Conservation (phyloP, 2,329 filamentous ascomycete genomes). For the Cadophora sp. region DNA sequence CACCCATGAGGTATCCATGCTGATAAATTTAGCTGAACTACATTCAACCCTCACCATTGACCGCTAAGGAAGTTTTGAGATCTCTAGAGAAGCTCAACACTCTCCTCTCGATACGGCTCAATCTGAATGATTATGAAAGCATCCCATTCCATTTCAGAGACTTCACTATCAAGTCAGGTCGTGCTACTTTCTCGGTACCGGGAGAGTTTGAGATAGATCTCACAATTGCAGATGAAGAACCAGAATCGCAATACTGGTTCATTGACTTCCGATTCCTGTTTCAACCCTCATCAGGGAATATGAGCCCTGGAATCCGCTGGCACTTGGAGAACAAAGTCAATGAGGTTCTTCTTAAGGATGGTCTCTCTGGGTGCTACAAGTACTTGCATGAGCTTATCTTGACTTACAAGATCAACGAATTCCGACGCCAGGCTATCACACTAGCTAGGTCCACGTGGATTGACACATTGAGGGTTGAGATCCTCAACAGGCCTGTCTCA, state of each 20-base stretch:
- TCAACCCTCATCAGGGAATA: slow-evolving; percentile 65
- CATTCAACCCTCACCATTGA: slow-evolving; percentile 74
- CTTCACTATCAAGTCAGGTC: slow-evolving; percentile 82
- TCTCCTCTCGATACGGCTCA: slow-evolving; percentile 81
- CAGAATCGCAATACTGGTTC: slow-evolving; percentile 87
- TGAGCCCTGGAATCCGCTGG: slow-evolving; percentile 68
- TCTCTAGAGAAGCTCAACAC: slow-evolving; percentile 85
- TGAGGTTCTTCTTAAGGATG: slow-evolving; percentile 69
- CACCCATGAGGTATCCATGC: slow-evolving; percentile 7
- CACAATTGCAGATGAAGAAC: slow-evolving; percentile 86
- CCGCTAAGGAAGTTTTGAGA: slow-evolving; percentile 73
- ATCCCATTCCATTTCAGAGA: slow-evolving; percentile 77
- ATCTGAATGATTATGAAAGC: slow-evolving; percentile 79
- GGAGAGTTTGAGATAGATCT: slow-evolving; percentile 93
- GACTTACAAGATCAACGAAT: slow-evolving; percentile 87
- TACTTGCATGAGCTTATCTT: slow-evolving; percentile 87
- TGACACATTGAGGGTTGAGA: slow-evolving; percentile 77
- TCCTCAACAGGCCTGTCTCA: slow-evolving; percentile 80
- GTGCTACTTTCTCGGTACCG: slow-evolving; percentile 84
- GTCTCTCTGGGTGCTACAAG: slow-evolving; percentile 81
- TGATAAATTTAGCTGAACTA: slow-evolving; percentile 68
- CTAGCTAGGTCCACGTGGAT: slow-evolving; percentile 78
- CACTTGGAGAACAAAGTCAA: slow-evolving; percentile 78
- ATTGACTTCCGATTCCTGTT: slow-evolving; percentile 91
- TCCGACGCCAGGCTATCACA: slow-evolving; percentile 77